Evolutionary conservation across 2,329 filamentous ascomycete species (phyloP), one percentile per base, ranked within the genome.

Genomic region (Teratosphaeria viscida): DNA sequence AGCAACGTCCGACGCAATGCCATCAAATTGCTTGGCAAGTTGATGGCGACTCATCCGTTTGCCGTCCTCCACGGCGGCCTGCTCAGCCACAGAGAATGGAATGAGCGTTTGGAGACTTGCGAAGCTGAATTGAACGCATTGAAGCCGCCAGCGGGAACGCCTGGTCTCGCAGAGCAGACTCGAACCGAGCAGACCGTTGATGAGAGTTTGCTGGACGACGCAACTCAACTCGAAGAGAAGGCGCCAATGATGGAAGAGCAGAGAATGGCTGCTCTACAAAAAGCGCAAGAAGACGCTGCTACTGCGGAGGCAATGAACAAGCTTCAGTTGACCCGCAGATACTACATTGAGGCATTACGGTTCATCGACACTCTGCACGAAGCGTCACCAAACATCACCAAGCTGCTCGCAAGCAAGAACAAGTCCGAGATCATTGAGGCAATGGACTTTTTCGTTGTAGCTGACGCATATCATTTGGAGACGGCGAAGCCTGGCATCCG

Each of bases 351-450:
- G 70, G 94, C 92, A 3, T 81, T 97, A 63, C 88, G 87, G 64
- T 99, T 99, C 71, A 96, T 99, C 65, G 88, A 96, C 62, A 88
- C 95, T 5, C 79, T 99, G 26, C 90, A 96, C 65, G 84, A 87
- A 11, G 89, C 90, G 26, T 95, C 91, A 1, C 82, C 82, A 8
- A 85, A 85, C 2, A 86, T 97, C 37, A 90, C 88, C 63, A 92
- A 96, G 73, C 81, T 99, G 19, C 82, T 99, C 3, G 90, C 90
- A 5, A 95, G 94, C 34, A 90, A 89, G 70, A 99, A 99, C 79
- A 99, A 99, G 80, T 96, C 90, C 67, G 94, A 99, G 73, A 89
- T 97, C 29, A 96, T 99, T 63, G 95, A 99, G 73, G 94, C 95
- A 16, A 99, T 99, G 85, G 94, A 99, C 72, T 99, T 95, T 75